Conservation (phyloP, 192 early-diverging fungal genomes). For the Coemansia nantahalensis region DNA sequence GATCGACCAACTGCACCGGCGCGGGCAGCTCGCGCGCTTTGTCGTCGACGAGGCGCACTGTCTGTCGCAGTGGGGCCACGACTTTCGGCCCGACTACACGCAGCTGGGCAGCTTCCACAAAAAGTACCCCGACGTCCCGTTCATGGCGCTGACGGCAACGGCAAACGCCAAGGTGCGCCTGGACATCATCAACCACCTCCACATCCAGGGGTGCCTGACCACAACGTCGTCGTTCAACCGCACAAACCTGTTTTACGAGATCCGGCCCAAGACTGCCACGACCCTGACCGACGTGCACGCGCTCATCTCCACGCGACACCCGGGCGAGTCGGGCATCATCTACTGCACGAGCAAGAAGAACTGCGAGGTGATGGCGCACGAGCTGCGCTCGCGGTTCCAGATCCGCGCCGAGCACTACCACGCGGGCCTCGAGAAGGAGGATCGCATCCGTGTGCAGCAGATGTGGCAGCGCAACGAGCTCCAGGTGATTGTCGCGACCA, state of each 20-base stretch:
- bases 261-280: conserved; percentile 60
- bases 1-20: conserved; percentile 57
- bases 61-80: conserved; percentile 95
- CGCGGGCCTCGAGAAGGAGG: conserved; percentile 78
- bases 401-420: conserved; percentile 82
- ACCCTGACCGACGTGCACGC: conserved; percentile 70
- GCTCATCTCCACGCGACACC: conserved; percentile 63
- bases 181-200: conserved; percentile 75
- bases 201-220: conserved; percentile 65
- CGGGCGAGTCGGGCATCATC: conserved; percentile 83
- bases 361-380: conserved; percentile 80
- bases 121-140: conserved; percentile 73
- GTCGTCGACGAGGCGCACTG: conserved; percentile 98
- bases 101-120: conserved; percentile 63
- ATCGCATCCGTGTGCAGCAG: conserved; percentile 72
- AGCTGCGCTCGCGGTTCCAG: conserved; percentile 58
- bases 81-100: conserved; percentile 94
- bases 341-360: conserved; percentile 78
- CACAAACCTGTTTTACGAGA: conserved; percentile 75
- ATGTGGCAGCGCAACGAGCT: conserved; percentile 75
- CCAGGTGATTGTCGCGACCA: conserved; percentile 89
- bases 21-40: conserved; percentile 75
- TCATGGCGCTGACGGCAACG: conserved; percentile 95
- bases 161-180: conserved; percentile 86
- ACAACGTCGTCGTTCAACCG: conserved; percentile 90